Conservation (phyloP, 768 basidiomycete genomes). For the Boletales sp. region DNA sequence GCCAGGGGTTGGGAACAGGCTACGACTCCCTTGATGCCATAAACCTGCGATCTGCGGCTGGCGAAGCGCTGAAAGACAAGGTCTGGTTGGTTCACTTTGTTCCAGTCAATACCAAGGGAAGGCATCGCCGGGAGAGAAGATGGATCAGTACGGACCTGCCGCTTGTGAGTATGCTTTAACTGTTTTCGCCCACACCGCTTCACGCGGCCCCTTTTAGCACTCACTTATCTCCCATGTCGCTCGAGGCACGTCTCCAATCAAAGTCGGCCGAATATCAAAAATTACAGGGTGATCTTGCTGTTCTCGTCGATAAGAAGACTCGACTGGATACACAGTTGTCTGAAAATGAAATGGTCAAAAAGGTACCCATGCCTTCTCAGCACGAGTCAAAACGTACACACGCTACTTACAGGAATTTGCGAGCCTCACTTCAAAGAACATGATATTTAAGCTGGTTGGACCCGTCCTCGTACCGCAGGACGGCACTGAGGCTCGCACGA, state of each 20-base stretch:
- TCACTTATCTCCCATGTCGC: constrained; percentile 41
- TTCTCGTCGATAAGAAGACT: constrained; percentile 76
- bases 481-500: constrained; percentile 77
- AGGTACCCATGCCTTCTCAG: constrained; percentile 44
- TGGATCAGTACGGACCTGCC: neutral
- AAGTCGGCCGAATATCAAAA: constrained; percentile 78
- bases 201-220: constrained; percentile 12
- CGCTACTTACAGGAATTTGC: constrained; percentile 68
- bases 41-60: constrained; percentile 83
- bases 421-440: constrained; percentile 67
- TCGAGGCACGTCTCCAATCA: constrained; percentile 59
- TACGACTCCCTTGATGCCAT: constrained; percentile 84
- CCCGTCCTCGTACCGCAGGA: constrained; percentile 91
- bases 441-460: constrained; percentile 87
- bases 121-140: constrained; percentile 17
- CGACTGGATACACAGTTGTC: constrained; percentile 85
- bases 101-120: constrained; percentile 45
- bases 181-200: neutral
- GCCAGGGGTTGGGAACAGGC: constrained; percentile 90
- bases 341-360: constrained; percentile 90
- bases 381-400: neutral
- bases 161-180: neutral
- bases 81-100: constrained; percentile 65
- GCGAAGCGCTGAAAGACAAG: constrained; percentile 66
- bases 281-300: constrained; percentile 69